These are phyloP conservation scores for Vitis rupestris DNA, from an alignment of 164 flowering plant species.

Conservation along the genomic window DNA sequence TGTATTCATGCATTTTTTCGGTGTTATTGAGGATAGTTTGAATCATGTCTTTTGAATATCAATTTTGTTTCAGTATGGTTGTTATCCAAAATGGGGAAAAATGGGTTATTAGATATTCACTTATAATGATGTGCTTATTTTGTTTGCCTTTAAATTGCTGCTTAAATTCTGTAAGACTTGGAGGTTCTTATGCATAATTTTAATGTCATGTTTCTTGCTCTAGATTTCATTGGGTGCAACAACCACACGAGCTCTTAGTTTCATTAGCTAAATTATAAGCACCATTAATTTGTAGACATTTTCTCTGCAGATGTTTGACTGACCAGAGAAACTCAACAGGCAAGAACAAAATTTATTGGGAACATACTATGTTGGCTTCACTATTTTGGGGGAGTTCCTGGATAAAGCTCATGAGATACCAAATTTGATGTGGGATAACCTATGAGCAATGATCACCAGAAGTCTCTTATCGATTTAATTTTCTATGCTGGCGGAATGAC, in stretches of 20 bases:
- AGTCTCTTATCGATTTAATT: background rate
- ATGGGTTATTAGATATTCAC: too few species aligned
- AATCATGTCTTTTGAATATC: too few species aligned
- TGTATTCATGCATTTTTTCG: too few species aligned
- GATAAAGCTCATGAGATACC: constrained; percentile 6
- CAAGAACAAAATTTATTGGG: constrained; percentile 14
- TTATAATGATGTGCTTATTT: too few species aligned
- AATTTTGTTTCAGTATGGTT: too few species aligned
- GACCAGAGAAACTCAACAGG: constrained; percentile 16
- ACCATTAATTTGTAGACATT: constrained; percentile 7
- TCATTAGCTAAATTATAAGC: background rate
- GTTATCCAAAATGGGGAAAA: too few species aligned
- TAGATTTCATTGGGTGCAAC: background rate
- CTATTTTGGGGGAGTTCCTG: constrained; percentile 10
- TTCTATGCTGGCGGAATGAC: background rate
- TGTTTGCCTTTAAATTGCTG: background rate
- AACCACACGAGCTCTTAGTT: background rate
- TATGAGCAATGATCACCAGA: background rate
- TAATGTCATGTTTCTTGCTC: background rate
- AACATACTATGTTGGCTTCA: background rate
- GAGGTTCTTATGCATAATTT: background rate
- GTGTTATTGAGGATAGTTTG: too few species aligned
- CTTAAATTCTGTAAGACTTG: background rate
- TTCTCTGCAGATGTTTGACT: constrained; percentile 43
- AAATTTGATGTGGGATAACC: background rate